Percentiles rank a stretch among this genome's conserved stretches.
phyloP scores from a whole-genome alignment of 805 yeast species.

The Deakozyma indianensis region DNA sequence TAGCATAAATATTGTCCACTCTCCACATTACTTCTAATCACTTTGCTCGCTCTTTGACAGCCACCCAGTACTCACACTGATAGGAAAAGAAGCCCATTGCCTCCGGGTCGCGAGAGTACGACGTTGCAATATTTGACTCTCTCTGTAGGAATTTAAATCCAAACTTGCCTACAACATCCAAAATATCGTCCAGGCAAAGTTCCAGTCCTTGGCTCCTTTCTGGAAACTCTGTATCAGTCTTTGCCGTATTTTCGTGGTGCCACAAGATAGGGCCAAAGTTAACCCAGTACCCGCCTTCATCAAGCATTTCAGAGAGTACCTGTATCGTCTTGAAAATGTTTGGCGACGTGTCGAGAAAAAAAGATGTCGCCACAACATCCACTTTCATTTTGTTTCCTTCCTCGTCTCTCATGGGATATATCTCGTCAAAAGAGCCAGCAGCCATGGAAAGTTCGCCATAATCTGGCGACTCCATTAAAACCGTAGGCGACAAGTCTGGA shows the following conservation, averaged over 20 bases:
- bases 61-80: conserved; percentile 59
- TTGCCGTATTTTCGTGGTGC: conserved; percentile 49
- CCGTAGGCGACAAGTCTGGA: conserved; percentile 21
- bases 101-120: conserved; percentile 38
- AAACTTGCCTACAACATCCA: conserved; percentile 28
- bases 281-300: conserved; percentile 52
- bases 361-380: conserved; percentile 35
- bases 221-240: conserved; percentile 6
- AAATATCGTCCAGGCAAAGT: conserved; percentile 39
- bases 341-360: conserved; percentile 84
- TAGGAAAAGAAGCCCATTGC: conserved; percentile 43
- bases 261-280: conserved; percentile 62
- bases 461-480: conserved; percentile 7
- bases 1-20: too few relatives aligned
- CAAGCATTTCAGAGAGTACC: conserved; percentile 34
- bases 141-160: conserved; percentile 38
- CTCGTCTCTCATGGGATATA: conserved; percentile 38
- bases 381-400: conserved; percentile 3
- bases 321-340: conserved; percentile 63
- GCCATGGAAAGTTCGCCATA: conserved; percentile 43
- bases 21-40: too few relatives aligned
- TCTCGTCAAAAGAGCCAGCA: conserved; percentile 58
- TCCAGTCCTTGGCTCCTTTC: conserved; percentile 36
- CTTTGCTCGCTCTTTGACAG: too few relatives aligned
- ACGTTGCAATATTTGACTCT: conserved; percentile 30